phyloP scores from a whole-genome alignment of 306 rosid genomes.

The Sicyos baderoa region DNA sequence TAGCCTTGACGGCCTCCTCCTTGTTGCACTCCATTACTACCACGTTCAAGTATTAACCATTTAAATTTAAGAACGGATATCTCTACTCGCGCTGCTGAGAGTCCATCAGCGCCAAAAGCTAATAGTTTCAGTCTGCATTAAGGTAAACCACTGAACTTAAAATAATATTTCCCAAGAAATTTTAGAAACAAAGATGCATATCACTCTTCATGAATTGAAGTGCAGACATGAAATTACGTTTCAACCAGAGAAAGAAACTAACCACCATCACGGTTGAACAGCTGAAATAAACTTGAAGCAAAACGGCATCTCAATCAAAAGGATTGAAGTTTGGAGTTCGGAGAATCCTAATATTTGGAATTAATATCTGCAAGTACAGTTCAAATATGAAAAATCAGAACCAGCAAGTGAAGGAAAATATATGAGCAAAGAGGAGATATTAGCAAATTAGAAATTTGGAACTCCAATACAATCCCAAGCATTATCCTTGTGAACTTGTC shows the following conservation, averaged over 20 bases:
- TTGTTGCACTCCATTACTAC: slow-evolving; percentile 82
- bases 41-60: slow-evolving; percentile 26
- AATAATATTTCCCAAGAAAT: not conserved
- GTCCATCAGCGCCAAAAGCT: not conserved
- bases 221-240: slow-evolving; percentile 2
- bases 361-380: slow-evolving; percentile 5
- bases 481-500: not conserved
- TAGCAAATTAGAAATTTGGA: not conserved
- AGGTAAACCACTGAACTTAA: not conserved
- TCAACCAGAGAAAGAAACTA: not conserved
- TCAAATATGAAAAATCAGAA: not conserved
- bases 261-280: not conserved
- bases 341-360: not conserved
- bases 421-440: not conserved
- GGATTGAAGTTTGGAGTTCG: not conserved
- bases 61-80: not conserved
- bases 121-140: slow-evolving; percentile 13
- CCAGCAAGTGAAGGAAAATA: not conserved
- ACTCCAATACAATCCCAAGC: not conserved
- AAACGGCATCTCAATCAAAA: slow-evolving; percentile 8
- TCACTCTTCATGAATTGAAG: not conserved
- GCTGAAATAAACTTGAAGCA: not conserved
- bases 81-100: not conserved
- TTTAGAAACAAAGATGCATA: not conserved
- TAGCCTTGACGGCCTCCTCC: slow-evolving; percentile 77